Conservation (phyloP, 1,284 basidiomycete species). For the Trametes hirsuta region DNA sequence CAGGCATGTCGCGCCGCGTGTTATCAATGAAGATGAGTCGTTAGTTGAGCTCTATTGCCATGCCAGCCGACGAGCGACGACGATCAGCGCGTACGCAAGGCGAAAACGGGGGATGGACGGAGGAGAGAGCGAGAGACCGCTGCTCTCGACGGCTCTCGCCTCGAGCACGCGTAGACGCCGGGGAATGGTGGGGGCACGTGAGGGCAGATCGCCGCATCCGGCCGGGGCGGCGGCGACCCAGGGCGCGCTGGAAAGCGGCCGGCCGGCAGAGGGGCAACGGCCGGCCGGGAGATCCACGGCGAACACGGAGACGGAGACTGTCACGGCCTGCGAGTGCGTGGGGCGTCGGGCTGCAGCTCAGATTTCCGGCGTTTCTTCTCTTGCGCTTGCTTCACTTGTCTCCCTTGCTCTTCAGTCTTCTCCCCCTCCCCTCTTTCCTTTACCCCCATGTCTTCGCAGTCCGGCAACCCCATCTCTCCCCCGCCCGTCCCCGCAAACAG, state of each 20-base stretch:
- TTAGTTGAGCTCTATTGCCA: slow-evolving; percentile 2
- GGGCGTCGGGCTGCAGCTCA: not conserved
- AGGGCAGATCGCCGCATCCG: slow-evolving; percentile 11
- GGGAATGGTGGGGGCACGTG: slow-evolving; percentile 3
- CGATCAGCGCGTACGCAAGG: not conserved
- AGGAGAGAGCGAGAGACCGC: not conserved
- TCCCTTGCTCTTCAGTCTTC: slow-evolving; percentile 12
- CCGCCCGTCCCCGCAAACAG: slow-evolving; percentile 34
- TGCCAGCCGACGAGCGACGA: slow-evolving; percentile 3
- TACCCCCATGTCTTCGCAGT: slow-evolving; percentile 37
- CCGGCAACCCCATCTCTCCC: slow-evolving; percentile 39
- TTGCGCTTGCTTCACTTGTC: slow-evolving; percentile 5
- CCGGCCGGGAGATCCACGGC: slow-evolving; percentile 2
- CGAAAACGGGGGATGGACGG: not conserved
- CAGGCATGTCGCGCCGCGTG: slow-evolving; percentile 7
- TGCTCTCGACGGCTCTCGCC: slow-evolving; percentile 16
- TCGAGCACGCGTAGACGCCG: slow-evolving; percentile 5
- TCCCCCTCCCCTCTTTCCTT: slow-evolving; percentile 11
- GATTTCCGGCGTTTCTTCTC: slow-evolving; percentile 25
- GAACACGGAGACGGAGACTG: too few relatives aligned
- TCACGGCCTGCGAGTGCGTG: too few relatives aligned
- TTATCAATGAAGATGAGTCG: not conserved
- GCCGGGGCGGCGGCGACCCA: slow-evolving; percentile 3
- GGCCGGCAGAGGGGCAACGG: not conserved
- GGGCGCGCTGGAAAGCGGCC: not conserved